phyloP scores from a whole-genome alignment of 73 alveolate species.

The Loxodes magnus region DNA sequence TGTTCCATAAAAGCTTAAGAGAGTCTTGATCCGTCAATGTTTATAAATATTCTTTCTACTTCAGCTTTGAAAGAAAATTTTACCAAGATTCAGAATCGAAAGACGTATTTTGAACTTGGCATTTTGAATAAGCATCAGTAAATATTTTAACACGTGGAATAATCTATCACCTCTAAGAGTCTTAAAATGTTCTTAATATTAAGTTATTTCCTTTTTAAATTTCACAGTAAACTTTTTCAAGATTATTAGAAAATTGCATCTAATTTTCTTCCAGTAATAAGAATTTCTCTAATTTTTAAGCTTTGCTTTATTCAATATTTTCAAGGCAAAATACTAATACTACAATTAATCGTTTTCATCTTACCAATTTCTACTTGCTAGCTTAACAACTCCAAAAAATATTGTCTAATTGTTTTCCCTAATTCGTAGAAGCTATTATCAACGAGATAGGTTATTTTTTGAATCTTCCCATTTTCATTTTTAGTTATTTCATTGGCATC shows the following conservation, averaged over 20 bases:
- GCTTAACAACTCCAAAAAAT: constrained; percentile 3
- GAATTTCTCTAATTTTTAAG: neutral
- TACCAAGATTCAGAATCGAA: constrained; percentile 26
- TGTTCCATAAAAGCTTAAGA: constrained; percentile 80
- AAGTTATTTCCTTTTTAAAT: constrained; percentile 34
- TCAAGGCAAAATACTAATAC: neutral
- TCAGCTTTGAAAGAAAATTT: constrained; percentile 28
- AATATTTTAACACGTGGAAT: neutral
- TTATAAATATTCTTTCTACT: constrained; percentile 53
- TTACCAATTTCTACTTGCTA: neutral
- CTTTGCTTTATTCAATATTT: constrained; percentile 6
- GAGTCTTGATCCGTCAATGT: constrained; percentile 62
- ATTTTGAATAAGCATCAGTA: constrained; percentile 27
- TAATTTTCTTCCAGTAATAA: neutral
- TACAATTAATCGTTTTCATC: neutral
- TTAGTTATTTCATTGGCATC: neutral
- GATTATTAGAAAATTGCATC: constrained; percentile 22
- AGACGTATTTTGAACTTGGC: constrained; percentile 24
- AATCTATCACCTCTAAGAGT: constrained; percentile 1
- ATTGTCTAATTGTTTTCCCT: constrained; percentile 1
- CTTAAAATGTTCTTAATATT: constrained; percentile 20
- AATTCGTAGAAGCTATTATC: neutral
- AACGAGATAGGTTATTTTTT: neutral
- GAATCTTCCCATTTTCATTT: neutral
- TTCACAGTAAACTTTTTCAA: constrained; percentile 43